Evolutionary conservation across 2,329 filamentous ascomycete genomes (phyloP), one percentile per base, ranked within the genome.

Genomic region (Colletotrichum camelliae): DNA sequence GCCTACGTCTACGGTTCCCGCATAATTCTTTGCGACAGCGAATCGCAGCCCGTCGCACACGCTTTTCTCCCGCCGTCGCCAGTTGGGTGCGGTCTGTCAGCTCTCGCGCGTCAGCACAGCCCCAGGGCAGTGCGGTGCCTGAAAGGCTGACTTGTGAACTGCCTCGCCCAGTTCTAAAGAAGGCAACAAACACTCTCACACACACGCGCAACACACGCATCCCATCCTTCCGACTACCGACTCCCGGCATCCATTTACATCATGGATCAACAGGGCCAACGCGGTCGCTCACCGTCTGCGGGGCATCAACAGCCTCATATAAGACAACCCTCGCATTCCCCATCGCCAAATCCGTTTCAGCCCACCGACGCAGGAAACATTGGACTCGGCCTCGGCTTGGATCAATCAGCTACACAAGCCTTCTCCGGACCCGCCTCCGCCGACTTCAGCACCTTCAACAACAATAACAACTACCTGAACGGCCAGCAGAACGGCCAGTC

Each of bases 321-420:
- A 93, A 94, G 90, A 84, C 91, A 92, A 83, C 74, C 74, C 55
- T 90, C 87, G 79, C 92, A 91, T 84, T 93, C 92, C 80, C 91
- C 92, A 80, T 91, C 91, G 82, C 90, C 90, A 83, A 89, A 85
- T 84, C 87, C 87, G 80, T 90, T 89, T 81, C 87, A 89, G 82
- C 86, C 88, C 61, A 87, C 88, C 81, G 60, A 71, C 74, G 70
- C 72, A 76, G 84, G 88, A 74, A 81, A 84, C 68, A 86, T 88
- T 80, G 89, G 89, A 80, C 87, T 93, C 79, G 91, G 91, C 81
- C 88, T 93, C 81, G 89, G 85, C 77, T 85, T 93, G 79, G 89
- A 93, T 82, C 86, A 88, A 80, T 85, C 86, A 39, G 79, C 86
- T 80, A 58, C 79, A 79, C 85, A 86, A 72, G 81, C 84, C 79